These are phyloP conservation scores for Hypomontagnella submonticulosa DNA, from an alignment of 495 filamentous ascomycete genomes.

Conservation along the genomic window DNA sequence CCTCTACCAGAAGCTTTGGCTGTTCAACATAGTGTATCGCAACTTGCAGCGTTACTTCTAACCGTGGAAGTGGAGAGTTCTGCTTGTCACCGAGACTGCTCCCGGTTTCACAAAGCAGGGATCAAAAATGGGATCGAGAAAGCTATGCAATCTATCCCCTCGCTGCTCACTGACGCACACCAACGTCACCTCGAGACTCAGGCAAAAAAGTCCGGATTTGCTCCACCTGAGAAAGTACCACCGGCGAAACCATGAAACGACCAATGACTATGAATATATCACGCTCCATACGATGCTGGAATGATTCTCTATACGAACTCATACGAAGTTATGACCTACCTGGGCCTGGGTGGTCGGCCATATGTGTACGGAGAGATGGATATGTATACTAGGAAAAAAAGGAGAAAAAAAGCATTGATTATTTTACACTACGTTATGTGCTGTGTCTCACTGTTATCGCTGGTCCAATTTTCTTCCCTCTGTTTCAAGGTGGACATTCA, in stretches of 20 bases:
- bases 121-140: conserved; percentile 15
- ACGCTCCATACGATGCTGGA: not conserved
- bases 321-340: no score
- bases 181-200: conserved; percentile 21
- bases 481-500: no score
- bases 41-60: conserved; percentile 16
- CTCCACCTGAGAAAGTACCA: not conserved
- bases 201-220: conserved; percentile 29
- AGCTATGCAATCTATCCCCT: conserved; percentile 17
- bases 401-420: no score
- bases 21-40: conserved; percentile 18
- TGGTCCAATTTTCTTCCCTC: no score
- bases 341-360: no score
- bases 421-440: no score
- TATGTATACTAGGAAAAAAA: no score
- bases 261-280: not conserved
- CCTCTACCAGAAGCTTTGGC: conserved; percentile 23
- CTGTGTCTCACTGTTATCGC: no score
- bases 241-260: not conserved
- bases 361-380: no score
- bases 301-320: not conserved
- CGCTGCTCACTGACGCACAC: conserved; percentile 24
- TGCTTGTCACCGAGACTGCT: conserved; percentile 8
- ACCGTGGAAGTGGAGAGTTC: conserved; percentile 3
- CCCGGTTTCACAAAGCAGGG: not conserved